Evolutionary conservation across 1,139 yeast species (phyloP).

Genomic region (Debaryomycetaceae sp.): DNA sequence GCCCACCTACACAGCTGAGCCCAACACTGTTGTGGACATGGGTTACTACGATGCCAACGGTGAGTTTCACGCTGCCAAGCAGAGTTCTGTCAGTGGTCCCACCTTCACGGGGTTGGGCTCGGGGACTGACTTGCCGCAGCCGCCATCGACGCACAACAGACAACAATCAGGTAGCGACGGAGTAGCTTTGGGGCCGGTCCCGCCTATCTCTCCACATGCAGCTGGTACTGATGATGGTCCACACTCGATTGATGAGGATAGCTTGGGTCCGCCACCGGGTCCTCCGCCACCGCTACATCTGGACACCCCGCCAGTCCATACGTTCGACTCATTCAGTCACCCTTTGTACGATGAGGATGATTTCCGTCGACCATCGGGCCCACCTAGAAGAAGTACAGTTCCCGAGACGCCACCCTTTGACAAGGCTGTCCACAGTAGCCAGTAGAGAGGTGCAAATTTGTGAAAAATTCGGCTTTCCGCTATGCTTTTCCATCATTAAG

Average conservation of each 20-base stretch:
- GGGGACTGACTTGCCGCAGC: constrained; percentile 20
- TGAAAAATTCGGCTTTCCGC: too few species aligned
- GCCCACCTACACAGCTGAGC: constrained; percentile 63
- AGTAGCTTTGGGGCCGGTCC: constrained; percentile 5
- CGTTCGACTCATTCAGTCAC: background rate
- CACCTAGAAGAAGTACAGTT: constrained; percentile 8
- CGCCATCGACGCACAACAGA: constrained; percentile 16
- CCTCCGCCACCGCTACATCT: constrained; percentile 1
- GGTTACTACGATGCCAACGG: constrained; percentile 80
- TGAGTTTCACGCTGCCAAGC: constrained; percentile 33
- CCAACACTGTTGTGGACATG: constrained; percentile 60
- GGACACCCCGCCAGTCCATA: background rate
- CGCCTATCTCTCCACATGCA: constrained; percentile 4
- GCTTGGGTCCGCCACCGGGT: constrained; percentile 6
- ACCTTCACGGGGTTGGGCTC: constrained; percentile 15
- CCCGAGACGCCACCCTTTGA: too few species aligned
- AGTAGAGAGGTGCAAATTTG: too few species aligned
- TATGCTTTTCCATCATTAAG: too few species aligned
- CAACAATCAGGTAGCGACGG: constrained; percentile 7
- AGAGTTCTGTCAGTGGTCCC: constrained; percentile 14
- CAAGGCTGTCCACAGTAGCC: too few species aligned
- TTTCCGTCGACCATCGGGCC: constrained; percentile 9
- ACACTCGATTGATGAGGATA: background rate
- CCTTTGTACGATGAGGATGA: constrained; percentile 6
- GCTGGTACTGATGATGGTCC: constrained; percentile 5